These are phyloP conservation scores for Candolleomyces aberdarensis DNA, from an alignment of 768 basidiomycete genomes.

Conservation along the genomic window DNA sequence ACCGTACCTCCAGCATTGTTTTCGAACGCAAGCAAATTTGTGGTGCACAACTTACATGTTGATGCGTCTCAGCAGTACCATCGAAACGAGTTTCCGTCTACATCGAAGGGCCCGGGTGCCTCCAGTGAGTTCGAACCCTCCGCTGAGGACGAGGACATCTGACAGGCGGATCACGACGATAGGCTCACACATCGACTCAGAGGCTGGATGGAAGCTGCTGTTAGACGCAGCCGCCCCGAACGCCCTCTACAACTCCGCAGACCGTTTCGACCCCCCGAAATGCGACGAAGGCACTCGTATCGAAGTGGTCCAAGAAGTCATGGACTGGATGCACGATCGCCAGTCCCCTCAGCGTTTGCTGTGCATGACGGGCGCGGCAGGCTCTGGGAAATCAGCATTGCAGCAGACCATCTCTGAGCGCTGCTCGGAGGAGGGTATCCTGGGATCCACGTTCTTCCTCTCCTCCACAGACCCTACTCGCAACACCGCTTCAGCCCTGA, in stretches of 20 bases:
- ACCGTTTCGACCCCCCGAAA: conserved; percentile 5
- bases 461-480: not conserved
- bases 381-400: conserved; percentile 4
- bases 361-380: not conserved
- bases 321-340: conserved; percentile 3
- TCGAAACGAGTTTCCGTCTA: not conserved
- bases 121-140: not conserved
- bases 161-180: not conserved
- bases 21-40: not conserved
- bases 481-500: conserved; percentile 5
- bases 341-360: not conserved
- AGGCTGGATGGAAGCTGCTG: not conserved
- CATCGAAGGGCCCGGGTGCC: not conserved
- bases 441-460: conserved; percentile 13
- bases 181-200: not conserved
- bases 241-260: conserved; percentile 2
- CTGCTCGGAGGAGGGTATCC: not conserved
- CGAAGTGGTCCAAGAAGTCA: not conserved
- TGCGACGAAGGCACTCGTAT: conserved; percentile 10
- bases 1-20: not conserved
- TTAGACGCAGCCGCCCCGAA: not conserved
- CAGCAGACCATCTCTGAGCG: conserved; percentile 10
- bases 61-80: no score
- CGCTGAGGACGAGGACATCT: not conserved
- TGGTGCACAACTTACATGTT: not conserved